Percentiles rank a stretch among this genome's conserved stretches.
Conservation (phyloP, 768 basidiomycete species). For the Macrocybe gigantea region DNA sequence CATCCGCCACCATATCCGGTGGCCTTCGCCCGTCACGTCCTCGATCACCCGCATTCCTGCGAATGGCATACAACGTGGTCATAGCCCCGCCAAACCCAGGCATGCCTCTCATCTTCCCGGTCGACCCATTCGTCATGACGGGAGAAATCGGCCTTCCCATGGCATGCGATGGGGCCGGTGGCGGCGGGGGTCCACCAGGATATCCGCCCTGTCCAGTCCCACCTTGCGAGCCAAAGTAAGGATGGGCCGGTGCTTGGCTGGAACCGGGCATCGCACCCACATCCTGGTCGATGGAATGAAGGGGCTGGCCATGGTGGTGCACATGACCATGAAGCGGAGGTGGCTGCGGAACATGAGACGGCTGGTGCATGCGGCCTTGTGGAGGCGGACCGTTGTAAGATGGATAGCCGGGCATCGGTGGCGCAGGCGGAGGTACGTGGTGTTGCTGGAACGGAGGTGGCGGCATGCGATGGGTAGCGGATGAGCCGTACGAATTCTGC, state of each 20-base stretch:
- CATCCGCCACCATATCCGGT: slow-evolving; percentile 12
- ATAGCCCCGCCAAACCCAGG: slow-evolving; percentile 23
- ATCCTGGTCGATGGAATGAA: slow-evolving; percentile 3
- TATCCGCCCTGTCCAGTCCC: slow-evolving; percentile 5
- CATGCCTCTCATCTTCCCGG: slow-evolving; percentile 15
- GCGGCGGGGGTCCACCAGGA: slow-evolving; percentile 3
- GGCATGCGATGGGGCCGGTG: slow-evolving; percentile 5
- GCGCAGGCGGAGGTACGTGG: slow-evolving; percentile 2
- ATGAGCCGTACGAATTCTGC: background rate
- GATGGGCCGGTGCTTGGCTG: slow-evolving; percentile 24
- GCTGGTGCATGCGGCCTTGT: no score
- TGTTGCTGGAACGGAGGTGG: background rate
- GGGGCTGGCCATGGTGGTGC: slow-evolving; percentile 6
- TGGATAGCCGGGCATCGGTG: slow-evolving; percentile 1
- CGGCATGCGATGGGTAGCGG: background rate
- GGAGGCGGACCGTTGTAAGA: background rate
- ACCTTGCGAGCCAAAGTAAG: slow-evolving; percentile 21
- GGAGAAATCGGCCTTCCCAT: no score
- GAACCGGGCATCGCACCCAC: slow-evolving; percentile 7
- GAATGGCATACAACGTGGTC: slow-evolving; percentile 13
- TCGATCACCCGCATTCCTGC: slow-evolving; percentile 8
- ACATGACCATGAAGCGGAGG: background rate
- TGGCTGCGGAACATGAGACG: no score
- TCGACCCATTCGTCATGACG: slow-evolving; percentile 25
- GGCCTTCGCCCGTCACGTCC: slow-evolving; percentile 15